phyloP scores from a whole-genome alignment of 1,139 yeast species.

The Meyerozyma guilliermondii region DNA sequence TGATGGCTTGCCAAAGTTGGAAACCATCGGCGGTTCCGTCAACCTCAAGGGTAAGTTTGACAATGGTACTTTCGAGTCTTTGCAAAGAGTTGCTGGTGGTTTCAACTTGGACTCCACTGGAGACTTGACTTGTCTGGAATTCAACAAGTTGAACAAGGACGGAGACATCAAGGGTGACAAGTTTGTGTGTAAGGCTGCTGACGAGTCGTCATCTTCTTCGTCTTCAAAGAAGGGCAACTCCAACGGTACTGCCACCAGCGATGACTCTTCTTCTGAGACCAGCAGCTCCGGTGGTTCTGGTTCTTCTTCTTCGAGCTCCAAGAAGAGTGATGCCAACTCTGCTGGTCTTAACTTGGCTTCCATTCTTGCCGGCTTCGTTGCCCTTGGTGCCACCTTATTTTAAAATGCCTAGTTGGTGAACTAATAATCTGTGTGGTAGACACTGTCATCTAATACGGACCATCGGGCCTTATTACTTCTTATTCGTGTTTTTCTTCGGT shows the following conservation, averaged over 20 bases:
- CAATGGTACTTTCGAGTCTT: conserved; percentile 67
- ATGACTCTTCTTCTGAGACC: conserved; percentile 21
- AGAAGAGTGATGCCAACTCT: conserved; percentile 25
- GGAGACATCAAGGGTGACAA: conserved; percentile 89
- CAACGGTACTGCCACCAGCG: conserved; percentile 20
- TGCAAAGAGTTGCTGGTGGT: conserved; percentile 86
- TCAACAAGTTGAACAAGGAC: conserved; percentile 59
- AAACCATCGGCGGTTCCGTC: conserved; percentile 84
- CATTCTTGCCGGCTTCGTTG: conserved; percentile 55
- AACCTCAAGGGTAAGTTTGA: conserved; percentile 74
- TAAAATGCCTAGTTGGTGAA: conserved; percentile 22
- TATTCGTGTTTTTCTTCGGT: not conserved
- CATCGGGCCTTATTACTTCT: not conserved
- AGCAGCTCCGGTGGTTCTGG: conserved; percentile 21
- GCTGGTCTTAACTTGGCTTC: conserved; percentile 41
- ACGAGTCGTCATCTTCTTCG: conserved; percentile 51
- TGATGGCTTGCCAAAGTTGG: conserved; percentile 69
- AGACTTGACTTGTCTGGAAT: conserved; percentile 74
- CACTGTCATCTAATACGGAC: not conserved
- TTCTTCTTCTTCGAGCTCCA: conserved; percentile 18
- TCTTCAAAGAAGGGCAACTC: conserved; percentile 32
- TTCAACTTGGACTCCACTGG: conserved; percentile 72
- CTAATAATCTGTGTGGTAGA: conserved; percentile 1
- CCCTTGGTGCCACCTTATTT: conserved; percentile 60
- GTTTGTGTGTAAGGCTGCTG: conserved; percentile 75